phyloP scores from a whole-genome alignment of 768 basidiomycete genomes.

The Lactarius indigo region DNA sequence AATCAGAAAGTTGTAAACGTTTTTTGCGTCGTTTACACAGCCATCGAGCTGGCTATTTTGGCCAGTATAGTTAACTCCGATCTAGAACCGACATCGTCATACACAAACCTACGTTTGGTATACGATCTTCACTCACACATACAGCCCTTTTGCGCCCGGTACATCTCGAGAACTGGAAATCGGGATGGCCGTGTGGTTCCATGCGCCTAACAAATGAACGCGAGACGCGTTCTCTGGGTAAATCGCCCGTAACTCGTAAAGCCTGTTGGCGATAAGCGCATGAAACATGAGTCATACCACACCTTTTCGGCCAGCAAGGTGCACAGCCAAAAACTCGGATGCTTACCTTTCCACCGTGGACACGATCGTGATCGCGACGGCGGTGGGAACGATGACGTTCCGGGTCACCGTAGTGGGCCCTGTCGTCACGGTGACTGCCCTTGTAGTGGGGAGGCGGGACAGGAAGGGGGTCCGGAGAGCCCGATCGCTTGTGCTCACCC shows the following conservation, averaged over 20 bases:
- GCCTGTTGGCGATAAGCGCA: neutral
- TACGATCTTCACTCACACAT: slow-evolving; percentile 26
- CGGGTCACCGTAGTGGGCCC: neutral
- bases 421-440: slow-evolving; percentile 8
- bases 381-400: slow-evolving; percentile 19
- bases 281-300: neutral
- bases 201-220: neutral
- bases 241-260: neutral
- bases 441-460: slow-evolving; percentile 15
- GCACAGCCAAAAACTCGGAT: neutral
- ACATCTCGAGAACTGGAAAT: slow-evolving; percentile 43
- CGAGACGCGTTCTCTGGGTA: neutral
- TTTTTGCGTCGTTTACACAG: slow-evolving; percentile 50
- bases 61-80: slow-evolving; percentile 47
- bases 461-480: slow-evolving; percentile 20
- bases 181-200: slow-evolving; percentile 12
- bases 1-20: slow-evolving; percentile 41
- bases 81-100: slow-evolving; percentile 29
- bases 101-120: neutral
- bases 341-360: slow-evolving; percentile 14
- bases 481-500: slow-evolving; percentile 5
- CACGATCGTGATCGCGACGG: neutral
- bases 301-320: neutral
- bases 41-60: slow-evolving; percentile 38
- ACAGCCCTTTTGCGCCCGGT: slow-evolving; percentile 45